Base-by-base conservation (phyloP, 495 filamentous ascomycete species). In the Niebla homalea region DNA sequence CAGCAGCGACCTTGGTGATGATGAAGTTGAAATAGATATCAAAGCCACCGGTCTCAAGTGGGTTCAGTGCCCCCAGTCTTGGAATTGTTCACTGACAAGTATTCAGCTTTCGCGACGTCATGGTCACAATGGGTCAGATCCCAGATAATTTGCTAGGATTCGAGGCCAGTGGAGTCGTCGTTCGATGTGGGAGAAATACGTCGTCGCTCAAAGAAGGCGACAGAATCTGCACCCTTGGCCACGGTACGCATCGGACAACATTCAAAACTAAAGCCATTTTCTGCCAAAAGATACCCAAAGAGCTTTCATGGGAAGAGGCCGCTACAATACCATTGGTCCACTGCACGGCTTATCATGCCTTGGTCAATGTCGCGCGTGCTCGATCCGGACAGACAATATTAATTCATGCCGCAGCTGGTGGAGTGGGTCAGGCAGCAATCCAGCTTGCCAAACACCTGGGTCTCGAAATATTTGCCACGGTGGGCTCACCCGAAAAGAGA, bases 321-420 rank as follows among this genome's bases (percentile, higher is more conserved):
- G 61, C 68, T 1, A 56, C 54, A n/a, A 23, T 69, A 4, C 62
- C 64, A 1, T 23, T 67, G 10, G 62, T 62, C 2, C 61, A 61
- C 15, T 39, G 46, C 37, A 73, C 70, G 0, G 57, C 65, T 0
- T 53, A 64, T 4, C 62, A 67, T 43, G 46, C 60, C 0, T 45
- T 78, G 0, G 21, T 64, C 10, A 18, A 70, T 32, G 15, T 66
- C 0, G 70, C 60, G 0, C 48, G 55, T 0, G 51, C 72, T 6
- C 25, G 48, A 35, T 41, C 46, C 16, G 67, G 62, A 32, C 55
- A 76, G 43, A 59, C 57, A 0, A 54, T 80, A 1, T 57, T 80
- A 5, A 78, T 80, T 45, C 75, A 79, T 22, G 63, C 67, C 0
- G 73, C 68, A 7, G 60, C 72, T 10, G 64, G 68, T 0, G 69